phyloP scores from a whole-genome alignment of 2,329 filamentous ascomycete species.

The Epichloe glyceriae region DNA sequence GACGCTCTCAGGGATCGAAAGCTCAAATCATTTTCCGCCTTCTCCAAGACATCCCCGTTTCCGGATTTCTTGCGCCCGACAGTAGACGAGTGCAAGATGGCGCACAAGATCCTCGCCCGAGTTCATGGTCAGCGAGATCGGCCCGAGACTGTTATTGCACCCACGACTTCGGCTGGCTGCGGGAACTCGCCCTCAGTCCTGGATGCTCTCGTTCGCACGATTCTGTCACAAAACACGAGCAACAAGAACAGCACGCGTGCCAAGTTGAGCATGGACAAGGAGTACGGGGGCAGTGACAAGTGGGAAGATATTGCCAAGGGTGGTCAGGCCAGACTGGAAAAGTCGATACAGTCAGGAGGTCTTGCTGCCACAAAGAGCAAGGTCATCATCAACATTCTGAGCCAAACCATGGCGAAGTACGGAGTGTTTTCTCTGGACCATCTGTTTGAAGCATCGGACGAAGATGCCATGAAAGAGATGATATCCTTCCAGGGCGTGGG shows the following conservation, averaged over 20 bases:
- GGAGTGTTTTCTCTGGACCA: conserved; percentile 36
- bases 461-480: conserved; percentile 37
- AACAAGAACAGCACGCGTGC: conserved; percentile 46
- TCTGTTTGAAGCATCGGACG: conserved; percentile 27
- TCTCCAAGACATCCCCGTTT: conserved; percentile 42
- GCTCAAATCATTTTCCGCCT: conserved; percentile 28
- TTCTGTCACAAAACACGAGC: conserved; percentile 41
- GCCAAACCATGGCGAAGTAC: conserved; percentile 40
- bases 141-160: conserved; percentile 48
- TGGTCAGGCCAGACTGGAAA: conserved; percentile 27
- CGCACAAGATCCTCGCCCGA: conserved; percentile 50
- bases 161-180: conserved; percentile 51
- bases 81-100: conserved; percentile 51
- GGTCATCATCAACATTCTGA: conserved; percentile 55
- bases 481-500: conserved; percentile 38
- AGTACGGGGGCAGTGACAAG: conserved; percentile 28
- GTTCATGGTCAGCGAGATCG: conserved; percentile 52
- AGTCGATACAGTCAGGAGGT: conserved; percentile 59
- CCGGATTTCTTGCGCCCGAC: conserved; percentile 55
- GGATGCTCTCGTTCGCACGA: conserved; percentile 38
- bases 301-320: conserved; percentile 30
- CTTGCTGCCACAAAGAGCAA: conserved; percentile 60
- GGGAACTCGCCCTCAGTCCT: conserved; percentile 37
- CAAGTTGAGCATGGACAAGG: conserved; percentile 31
- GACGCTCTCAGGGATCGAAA: conserved; percentile 26